Evolutionary conservation across 805 yeast species (phyloP), one percentile per base, ranked within the genome.

Genomic region (Allodekkera sacchari): DNA sequence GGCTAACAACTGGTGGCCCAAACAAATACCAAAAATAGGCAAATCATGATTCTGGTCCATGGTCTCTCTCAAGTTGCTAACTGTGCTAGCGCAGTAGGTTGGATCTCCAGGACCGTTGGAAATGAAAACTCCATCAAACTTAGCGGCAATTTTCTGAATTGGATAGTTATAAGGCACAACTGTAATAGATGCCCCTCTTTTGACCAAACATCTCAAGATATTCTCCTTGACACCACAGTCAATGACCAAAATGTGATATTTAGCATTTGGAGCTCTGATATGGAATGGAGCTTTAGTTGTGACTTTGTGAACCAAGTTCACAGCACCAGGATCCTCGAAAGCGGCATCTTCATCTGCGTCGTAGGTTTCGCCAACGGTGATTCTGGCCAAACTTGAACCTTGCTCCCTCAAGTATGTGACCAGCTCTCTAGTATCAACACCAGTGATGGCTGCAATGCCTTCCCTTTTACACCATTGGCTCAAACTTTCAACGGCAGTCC

Each of bases 141-240:
- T 82, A 58, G 75, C 73, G 34, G 96, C 96, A 42, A 88, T 76
- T 48, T 83, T 80, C 52, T 89, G 88, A 44, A 92, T 74, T 43
- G 95, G 95, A 58, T 83, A 89, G 64, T 92, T 83, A 61, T 82
- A 88, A 32, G 99, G 99, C 72, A 92, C 81, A 11, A 92, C 97
- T 3, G 97, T 92, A 47, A 89, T 76, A 17, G 94, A 81, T 22
- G 96, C 96, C 40, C 97, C 98, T 61, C 98, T 80, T 43, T 83
- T 72, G 19, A 84, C 97, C 30, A 92, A 70, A 41, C 95, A 87
- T 63, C 98, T 78, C 55, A 92, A 68, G 43, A 92, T 92, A 64
- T 92, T 92, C 63, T 92, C 97, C 67, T 92, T 92, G 44, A 92
- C 96, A 55, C 99, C 99, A 61, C 99, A 92, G 60, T 92, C 99